Evolutionary conservation across 306 rosid species (phyloP).

Genomic region (Begonia fuchsioides): DNA sequence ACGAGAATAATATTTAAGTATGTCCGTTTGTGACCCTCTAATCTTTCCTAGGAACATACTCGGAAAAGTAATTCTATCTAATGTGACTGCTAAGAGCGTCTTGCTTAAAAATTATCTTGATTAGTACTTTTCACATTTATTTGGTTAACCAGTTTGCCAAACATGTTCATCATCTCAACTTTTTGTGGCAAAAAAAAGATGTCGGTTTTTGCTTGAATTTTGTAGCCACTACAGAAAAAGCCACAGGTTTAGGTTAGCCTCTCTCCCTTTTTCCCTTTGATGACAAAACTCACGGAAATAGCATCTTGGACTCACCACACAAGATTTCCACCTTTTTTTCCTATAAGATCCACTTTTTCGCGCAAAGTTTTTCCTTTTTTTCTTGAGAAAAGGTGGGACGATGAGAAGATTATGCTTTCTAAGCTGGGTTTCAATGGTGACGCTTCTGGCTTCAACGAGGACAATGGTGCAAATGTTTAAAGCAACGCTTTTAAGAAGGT

Average conservation of each 20-base stretch:
- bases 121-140: too few relatives aligned
- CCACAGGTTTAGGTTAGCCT: background rate
- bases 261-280: background rate
- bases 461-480: constrained; percentile 73
- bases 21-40: too few relatives aligned
- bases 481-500: constrained; percentile 78
- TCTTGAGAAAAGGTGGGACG: background rate
- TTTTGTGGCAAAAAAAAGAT: too few relatives aligned
- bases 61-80: too few relatives aligned
- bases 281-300: background rate
- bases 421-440: constrained; percentile 21
- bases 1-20: too few relatives aligned
- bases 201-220: background rate
- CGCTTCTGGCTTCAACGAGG: constrained; percentile 35
- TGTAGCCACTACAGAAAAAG: background rate
- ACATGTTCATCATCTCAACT: too few relatives aligned
- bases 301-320: background rate
- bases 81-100: too few relatives aligned
- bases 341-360: background rate
- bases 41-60: too few relatives aligned
- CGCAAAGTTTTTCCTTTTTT: background rate
- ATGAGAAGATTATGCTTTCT: constrained; percentile 26
- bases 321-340: background rate
- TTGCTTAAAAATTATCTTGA: too few relatives aligned
- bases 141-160: too few relatives aligned